Evolutionary conservation across 2,329 filamentous ascomycete genomes (phyloP).

Genomic region (Ceratocystis huliohia): DNA sequence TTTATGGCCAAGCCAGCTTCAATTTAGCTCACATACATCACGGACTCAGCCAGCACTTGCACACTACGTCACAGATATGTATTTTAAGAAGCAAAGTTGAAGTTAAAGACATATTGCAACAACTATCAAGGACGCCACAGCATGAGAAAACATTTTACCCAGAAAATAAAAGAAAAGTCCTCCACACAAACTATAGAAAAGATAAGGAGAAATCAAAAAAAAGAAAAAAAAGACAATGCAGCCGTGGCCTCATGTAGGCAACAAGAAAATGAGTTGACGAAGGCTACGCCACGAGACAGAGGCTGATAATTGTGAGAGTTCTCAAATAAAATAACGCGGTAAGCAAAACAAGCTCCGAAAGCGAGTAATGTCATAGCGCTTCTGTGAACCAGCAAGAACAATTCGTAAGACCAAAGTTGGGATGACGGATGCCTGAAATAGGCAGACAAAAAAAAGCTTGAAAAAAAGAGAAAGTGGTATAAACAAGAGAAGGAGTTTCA

Average conservation of each 20-base stretch:
- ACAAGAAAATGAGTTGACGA: background rate
- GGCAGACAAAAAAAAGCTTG: background rate
- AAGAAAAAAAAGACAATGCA: background rate
- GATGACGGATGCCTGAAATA: background rate
- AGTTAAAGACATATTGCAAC: slow-evolving; percentile 5
- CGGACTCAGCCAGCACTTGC: background rate
- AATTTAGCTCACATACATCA: background rate
- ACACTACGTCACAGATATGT: background rate
- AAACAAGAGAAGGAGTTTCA: slow-evolving; percentile 15
- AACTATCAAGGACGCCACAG: slow-evolving; percentile 20
- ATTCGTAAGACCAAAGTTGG: too few species aligned
- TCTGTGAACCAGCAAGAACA: too few species aligned
- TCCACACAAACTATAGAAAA: slow-evolving; percentile 7
- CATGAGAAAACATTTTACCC: slow-evolving; percentile 18
- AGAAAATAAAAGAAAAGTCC: slow-evolving; percentile 15
- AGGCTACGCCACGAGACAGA: background rate
- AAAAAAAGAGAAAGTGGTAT: slow-evolving; percentile 17
- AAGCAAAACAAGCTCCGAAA: background rate
- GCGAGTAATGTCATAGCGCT: too few species aligned
- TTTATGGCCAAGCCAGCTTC: background rate
- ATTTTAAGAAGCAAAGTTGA: background rate
- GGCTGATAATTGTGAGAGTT: background rate
- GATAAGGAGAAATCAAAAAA: background rate
- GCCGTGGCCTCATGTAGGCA: background rate
- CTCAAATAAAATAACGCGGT: background rate